Percentiles rank a stretch among this genome's conserved stretches.
phyloP scores from a whole-genome alignment of 805 yeast genomes.

The Candida pseudoglaebosa region DNA sequence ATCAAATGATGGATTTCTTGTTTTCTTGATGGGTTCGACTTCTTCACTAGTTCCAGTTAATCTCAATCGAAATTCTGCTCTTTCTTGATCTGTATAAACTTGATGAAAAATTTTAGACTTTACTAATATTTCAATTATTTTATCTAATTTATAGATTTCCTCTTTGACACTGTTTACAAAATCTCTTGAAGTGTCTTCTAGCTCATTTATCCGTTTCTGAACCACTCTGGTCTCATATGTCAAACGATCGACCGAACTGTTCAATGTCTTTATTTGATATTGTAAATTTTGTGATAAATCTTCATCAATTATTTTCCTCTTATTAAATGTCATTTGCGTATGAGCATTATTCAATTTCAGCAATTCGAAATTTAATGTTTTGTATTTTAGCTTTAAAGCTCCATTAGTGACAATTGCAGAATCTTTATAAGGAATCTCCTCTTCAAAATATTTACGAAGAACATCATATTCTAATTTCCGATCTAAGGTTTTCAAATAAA shows the following conservation, averaged over 20 bases:
- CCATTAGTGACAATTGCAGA: conserved; percentile 9
- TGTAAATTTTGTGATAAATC: conserved; percentile 27
- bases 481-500: conserved; percentile 15
- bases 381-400: conserved; percentile 16
- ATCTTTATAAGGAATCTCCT: conserved; percentile 1
- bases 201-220: conserved; percentile 35
- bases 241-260: conserved; percentile 34
- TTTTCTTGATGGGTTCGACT: conserved; percentile 1
- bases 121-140: conserved; percentile 22
- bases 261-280: conserved; percentile 25
- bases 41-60: conserved; percentile 23
- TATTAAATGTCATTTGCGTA: conserved; percentile 21
- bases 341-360: conserved; percentile 24
- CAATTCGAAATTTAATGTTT: conserved; percentile 28
- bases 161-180: conserved; percentile 25
- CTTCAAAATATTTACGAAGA: conserved; percentile 12
- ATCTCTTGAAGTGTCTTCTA: conserved; percentile 29
- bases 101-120: conserved; percentile 27
- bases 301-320: conserved; percentile 23
- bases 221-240: conserved; percentile 40
- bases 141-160: conserved; percentile 22
- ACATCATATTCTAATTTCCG: conserved; percentile 19
- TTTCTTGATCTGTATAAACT: conserved; percentile 29
- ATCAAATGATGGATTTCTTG: background rate
- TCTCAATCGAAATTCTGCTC: conserved; percentile 20